Base-by-base conservation (phyloP, 306 rosid species). In the Begonia loranthoides region DNA sequence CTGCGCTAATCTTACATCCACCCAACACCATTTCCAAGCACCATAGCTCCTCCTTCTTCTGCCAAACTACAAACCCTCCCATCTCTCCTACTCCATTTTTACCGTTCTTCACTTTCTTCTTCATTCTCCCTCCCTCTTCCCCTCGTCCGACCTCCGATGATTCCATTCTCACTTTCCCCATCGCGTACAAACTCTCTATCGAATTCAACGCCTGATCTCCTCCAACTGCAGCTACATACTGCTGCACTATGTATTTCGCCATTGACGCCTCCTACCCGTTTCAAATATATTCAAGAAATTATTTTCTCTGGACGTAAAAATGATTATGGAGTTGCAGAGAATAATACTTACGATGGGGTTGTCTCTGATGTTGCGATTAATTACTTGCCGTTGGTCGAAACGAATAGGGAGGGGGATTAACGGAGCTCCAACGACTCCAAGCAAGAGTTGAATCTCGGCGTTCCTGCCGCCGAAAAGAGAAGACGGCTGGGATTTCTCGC, bases 61-160 rank as follows among this genome's bases (percentile, higher is more conserved):
- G 93, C 97, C 97, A 89, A 61, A 89, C 69, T 49, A 89, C 97
- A 36, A 89, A 89, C 11, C 95, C 95, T 3, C 97, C 97, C 78
- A 79, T 64, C 61, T 89, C 95, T 12, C 95, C 84, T 1, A 33
- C 67, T 10, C 63, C 47, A 11, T 61, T 43, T 48, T 66, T 60
- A 58, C 69, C 19, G 45, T 64, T 77, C 74, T 76, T 76, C 66
- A 58, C 59, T 64, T 81, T 88, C 77, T 36, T 12, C 66, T 16
- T 50, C 66, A 76, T 83, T 33, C 63, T 56, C 28, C 54, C 72
- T 62, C 64, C 33, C 57, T 69, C 76, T 55, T 84, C 93, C 12
- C 94, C 93, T 5, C 68, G 46, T 1, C 57, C 55, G 58, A 88
- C 79, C 72, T 88, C 96, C 3, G 87, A 65, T 4, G 93, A 72